phyloP scores from a whole-genome alignment of 345 rosid genomes.

The Raphanus raphanistrum region DNA sequence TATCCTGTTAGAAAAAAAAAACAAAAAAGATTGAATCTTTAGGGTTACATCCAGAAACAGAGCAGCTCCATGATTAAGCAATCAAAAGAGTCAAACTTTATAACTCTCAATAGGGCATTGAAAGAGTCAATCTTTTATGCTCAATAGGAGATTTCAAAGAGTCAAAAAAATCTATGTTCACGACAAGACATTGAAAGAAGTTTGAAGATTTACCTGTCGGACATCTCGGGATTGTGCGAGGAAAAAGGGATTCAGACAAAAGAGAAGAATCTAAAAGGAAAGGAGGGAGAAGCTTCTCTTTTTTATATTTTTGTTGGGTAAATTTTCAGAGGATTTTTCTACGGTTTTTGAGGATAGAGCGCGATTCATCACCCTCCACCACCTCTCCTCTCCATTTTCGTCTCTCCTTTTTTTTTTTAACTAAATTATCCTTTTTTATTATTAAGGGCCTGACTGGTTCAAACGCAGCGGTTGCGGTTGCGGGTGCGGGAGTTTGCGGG shows the following conservation, averaged over 20 bases:
- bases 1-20: slow-evolving; percentile 39
- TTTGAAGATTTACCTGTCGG: slow-evolving; percentile 25
- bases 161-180: background rate
- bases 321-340: background rate
- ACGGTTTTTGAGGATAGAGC: background rate
- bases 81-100: background rate
- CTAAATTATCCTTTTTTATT: background rate
- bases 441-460: too few species aligned
- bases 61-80: background rate
- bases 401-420: background rate
- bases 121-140: background rate
- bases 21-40: background rate
- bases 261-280: slow-evolving; percentile 27
- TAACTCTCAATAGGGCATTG: background rate
- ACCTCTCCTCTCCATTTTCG: background rate
- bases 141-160: background rate
- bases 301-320: background rate
- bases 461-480: too few species aligned
- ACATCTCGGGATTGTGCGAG: slow-evolving; percentile 32
- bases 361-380: background rate
- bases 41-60: background rate
- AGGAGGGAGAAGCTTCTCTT: background rate
- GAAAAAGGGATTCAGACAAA: slow-evolving; percentile 4
- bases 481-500: too few species aligned
- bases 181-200: background rate